Percentiles rank a stretch among this genome's conserved stretches.
Conservation (phyloP, 148 eudicot species). For the Nepenthes gracilis region DNA sequence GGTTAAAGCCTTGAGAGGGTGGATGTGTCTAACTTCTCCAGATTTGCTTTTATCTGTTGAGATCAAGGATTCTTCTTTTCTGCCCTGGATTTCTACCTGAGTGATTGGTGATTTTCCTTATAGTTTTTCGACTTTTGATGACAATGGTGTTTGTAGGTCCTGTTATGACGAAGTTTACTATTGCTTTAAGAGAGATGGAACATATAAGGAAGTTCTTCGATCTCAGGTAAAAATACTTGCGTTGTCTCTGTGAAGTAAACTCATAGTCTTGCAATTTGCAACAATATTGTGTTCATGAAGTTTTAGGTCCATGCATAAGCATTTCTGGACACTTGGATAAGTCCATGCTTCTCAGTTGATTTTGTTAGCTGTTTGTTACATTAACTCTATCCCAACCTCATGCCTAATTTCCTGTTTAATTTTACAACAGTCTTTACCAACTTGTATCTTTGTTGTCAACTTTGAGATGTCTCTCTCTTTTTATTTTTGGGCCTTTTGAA, state of each 20-base stretch:
- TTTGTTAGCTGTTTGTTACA: background rate
- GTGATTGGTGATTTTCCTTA: background rate
- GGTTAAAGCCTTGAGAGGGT: too few species aligned
- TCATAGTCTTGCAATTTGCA: background rate
- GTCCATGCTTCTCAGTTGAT: background rate
- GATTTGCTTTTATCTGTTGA: background rate
- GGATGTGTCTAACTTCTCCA: too few species aligned
- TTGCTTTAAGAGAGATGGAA: conserved; percentile 98
- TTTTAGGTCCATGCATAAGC: background rate
- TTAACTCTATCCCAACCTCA: background rate
- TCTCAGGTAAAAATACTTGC: conserved; percentile 53
- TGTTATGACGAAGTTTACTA: conserved; percentile 97
- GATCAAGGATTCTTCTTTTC: background rate
- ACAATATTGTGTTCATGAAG: background rate
- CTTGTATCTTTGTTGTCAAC: too few species aligned
- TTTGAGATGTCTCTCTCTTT: too few species aligned
- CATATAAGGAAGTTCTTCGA: conserved; percentile 96
- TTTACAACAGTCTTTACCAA: too few species aligned
- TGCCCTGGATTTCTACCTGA: background rate
- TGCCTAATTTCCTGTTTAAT: too few species aligned
- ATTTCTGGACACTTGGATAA: background rate
- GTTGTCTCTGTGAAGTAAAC: background rate
- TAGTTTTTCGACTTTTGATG: background rate
- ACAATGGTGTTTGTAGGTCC: conserved; percentile 46
- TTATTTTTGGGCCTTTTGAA: too few species aligned